Evolutionary conservation across 2,329 filamentous ascomycete species (phyloP), one percentile per base, ranked within the genome.

Genomic region (Dissoconium aciculare): DNA sequence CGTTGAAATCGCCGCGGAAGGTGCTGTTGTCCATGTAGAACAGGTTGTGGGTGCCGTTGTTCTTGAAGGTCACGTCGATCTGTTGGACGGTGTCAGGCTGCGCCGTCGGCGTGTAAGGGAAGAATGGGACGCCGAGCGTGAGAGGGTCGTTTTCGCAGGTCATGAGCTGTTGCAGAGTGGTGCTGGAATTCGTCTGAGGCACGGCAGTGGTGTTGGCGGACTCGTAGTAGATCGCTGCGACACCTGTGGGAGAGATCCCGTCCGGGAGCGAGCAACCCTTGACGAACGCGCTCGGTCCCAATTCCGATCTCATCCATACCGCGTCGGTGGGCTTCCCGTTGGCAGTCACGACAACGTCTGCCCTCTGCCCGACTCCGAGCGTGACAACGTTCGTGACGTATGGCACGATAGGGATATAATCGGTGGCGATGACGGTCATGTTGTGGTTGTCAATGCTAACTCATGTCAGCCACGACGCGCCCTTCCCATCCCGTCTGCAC

Each of bases 211-310:
- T 58, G 43, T 78, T 58, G 8, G 71, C 67, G 5, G 60, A 45
- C 19, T 76, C 62, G 50, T 81, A 82, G 55, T 75, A 78, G 30
- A 82, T 61, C 10, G 66, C 70, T 0, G 75, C 78, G 1, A 71
- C 44, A 1, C 67, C 72, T 28, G 62, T 42, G 1, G 43, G 33
- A 8, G 19, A 23, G 8, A 23, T n/a, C 8, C 19, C 19, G 19
- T 23, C 19, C 8, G 8, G 8, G 8, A 23, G n/a, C 8, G 19
- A 8, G n/a, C 19, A 23, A n/a, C 19, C 19, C 11, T 42, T 31
- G 27, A 43, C 28, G 32, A 42, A 15, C 50, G 52, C 81, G 75
- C 53, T 80, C 74, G 0, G 76, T 73, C 41, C 80, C 68, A 1
- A 40, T 8, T 35, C 42, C 17, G 39, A 39, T 34, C 12, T 36